Evolutionary conservation across 163 green algal species (phyloP).

Genomic region (Chlamydomonas reinhardtii): DNA sequence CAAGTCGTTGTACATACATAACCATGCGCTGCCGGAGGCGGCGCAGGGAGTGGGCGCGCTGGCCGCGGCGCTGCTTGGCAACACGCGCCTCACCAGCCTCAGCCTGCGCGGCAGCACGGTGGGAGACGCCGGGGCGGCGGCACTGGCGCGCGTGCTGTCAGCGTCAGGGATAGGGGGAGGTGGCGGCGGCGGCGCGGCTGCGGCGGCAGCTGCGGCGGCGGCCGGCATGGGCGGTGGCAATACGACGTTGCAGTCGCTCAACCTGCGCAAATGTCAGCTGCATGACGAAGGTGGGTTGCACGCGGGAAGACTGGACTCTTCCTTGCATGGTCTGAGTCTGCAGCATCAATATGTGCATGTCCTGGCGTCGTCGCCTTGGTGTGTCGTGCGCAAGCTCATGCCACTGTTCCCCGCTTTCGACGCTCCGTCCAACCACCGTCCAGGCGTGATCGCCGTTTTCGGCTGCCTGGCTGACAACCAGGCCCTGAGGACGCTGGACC

Average conservation of each 20-base stretch:
- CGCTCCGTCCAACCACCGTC: no score
- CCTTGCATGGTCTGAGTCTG: no score
- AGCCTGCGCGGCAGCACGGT: slow-evolving; percentile 42
- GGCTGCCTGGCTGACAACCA: slow-evolving; percentile 1
- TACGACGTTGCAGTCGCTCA: slow-evolving; percentile 3
- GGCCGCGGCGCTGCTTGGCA: slow-evolving; percentile 27
- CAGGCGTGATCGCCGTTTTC: slow-evolving; percentile 23
- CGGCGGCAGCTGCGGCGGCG: no score
- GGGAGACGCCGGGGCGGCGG: slow-evolving; percentile 18
- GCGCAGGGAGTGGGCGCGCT: background rate
- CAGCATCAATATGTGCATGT: no score
- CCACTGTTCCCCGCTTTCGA: no score
- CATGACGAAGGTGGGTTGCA: background rate
- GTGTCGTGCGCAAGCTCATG: no score
- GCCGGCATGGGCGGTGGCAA: background rate
- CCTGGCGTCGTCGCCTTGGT: no score
- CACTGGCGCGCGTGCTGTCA: slow-evolving; percentile 14
- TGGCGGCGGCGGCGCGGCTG: background rate
- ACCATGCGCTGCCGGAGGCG: slow-evolving; percentile 23
- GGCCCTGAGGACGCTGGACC: slow-evolving; percentile 9
- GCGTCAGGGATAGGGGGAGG: background rate
- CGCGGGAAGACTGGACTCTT: no score
- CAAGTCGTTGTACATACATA: slow-evolving; percentile 28
- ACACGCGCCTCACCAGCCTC: slow-evolving; percentile 30
- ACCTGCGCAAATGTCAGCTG: slow-evolving; percentile 25